Conservation (phyloP, 768 basidiomycete species). For the Mycena polygramma region DNA sequence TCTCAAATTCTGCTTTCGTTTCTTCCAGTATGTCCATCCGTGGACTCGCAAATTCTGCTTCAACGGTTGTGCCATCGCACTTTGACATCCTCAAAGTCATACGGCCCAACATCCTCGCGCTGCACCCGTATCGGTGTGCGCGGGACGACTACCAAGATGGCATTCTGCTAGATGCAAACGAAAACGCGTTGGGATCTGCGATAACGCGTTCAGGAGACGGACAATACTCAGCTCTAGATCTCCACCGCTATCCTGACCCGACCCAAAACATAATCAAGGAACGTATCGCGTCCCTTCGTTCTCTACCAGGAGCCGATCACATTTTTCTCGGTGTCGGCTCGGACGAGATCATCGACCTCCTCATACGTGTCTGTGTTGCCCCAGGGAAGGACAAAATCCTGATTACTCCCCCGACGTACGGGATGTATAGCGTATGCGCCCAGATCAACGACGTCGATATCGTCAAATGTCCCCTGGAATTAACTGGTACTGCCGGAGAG, state of each 20-base stretch:
- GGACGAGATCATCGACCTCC: constrained; percentile 95
- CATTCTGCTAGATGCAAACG: constrained; percentile 96
- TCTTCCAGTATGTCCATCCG: constrained; percentile 69
- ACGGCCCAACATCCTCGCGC: constrained; percentile 92
- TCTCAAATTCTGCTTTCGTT: neutral
- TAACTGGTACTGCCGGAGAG: constrained; percentile 72
- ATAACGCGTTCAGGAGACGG: constrained; percentile 59
- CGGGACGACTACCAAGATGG: constrained; percentile 95
- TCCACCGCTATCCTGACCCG: constrained; percentile 96
- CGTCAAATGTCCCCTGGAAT: constrained; percentile 79
- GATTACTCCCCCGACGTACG: constrained; percentile 95
- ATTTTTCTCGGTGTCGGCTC: constrained; percentile 97
- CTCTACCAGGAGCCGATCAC: constrained; percentile 71
- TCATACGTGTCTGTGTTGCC: constrained; percentile 89
- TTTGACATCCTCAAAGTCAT: constrained; percentile 89
- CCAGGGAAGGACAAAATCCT: constrained; percentile 88
- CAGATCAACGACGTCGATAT: constrained; percentile 94
- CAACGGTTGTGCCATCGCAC: constrained; percentile 74
- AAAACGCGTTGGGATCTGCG: constrained; percentile 93
- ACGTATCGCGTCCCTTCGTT: constrained; percentile 80
- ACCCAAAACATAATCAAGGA: constrained; percentile 84
- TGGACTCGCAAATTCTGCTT: constrained; percentile 63
- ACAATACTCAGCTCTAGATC: constrained; percentile 58
- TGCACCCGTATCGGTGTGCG: constrained; percentile 95
- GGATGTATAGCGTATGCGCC: constrained; percentile 96